These are phyloP conservation scores for Pelargonium nanum DNA, from an alignment of 345 rosid genomes.

Conservation along the genomic window DNA sequence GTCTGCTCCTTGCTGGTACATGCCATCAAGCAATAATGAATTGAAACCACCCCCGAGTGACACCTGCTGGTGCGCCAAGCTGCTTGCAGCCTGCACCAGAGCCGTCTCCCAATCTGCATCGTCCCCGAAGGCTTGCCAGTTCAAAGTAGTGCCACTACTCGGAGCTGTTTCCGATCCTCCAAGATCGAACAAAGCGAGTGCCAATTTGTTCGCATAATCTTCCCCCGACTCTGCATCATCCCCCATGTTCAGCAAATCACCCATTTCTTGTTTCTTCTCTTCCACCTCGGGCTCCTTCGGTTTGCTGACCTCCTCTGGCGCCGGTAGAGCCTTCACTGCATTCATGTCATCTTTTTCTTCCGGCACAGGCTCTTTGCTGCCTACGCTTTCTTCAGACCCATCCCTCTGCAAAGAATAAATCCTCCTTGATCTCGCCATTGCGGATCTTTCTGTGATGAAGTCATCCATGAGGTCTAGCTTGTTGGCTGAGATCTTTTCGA, in stretches of 20 bases:
- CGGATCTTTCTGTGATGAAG: slow-evolving; percentile 57
- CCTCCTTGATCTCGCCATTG: slow-evolving; percentile 21
- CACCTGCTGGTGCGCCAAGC: slow-evolving; percentile 23
- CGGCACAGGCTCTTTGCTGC: slow-evolving; percentile 11
- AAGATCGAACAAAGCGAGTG: slow-evolving; percentile 52
- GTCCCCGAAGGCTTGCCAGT: slow-evolving; percentile 70
- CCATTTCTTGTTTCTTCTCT: slow-evolving; percentile 22
- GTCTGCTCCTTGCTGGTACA: slow-evolving; percentile 74
- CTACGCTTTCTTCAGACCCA: slow-evolving; percentile 17
- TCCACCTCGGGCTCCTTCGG: slow-evolving; percentile 18
- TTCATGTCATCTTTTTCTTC: slow-evolving; percentile 33
- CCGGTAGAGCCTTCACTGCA: slow-evolving; percentile 47
- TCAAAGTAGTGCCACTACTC: slow-evolving; percentile 11
- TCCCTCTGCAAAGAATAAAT: slow-evolving; percentile 10
- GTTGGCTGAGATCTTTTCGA: slow-evolving; percentile 63
- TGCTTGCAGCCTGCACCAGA: slow-evolving; percentile 55
- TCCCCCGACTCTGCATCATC: slow-evolving; percentile 23
- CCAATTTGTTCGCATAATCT: slow-evolving; percentile 39
- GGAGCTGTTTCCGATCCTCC: slow-evolving; percentile 17
- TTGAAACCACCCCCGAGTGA: slow-evolving; percentile 44
- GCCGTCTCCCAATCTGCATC: slow-evolving; percentile 66
- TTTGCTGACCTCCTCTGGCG: slow-evolving; percentile 31
- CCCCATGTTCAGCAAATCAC: slow-evolving; percentile 49
- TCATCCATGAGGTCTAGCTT: slow-evolving; percentile 82
- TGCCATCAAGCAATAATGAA: slow-evolving; percentile 35